Evolutionary conservation across 2,329 filamentous ascomycete genomes (phyloP).

Genomic region (Ophiostoma sp.): DNA sequence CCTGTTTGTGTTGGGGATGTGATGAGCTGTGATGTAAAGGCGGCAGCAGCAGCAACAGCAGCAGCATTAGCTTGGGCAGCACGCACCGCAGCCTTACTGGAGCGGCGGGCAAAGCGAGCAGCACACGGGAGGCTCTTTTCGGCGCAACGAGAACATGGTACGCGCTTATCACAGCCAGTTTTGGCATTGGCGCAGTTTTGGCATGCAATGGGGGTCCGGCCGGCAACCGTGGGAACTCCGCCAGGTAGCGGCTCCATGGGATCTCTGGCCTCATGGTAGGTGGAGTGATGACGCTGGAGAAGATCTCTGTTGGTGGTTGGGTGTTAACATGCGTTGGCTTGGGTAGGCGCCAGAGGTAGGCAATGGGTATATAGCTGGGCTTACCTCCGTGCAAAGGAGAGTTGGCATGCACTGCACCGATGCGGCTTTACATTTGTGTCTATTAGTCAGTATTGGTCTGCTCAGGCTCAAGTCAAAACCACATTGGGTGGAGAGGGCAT

Average conservation of each 20-base stretch:
- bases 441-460: slow-evolving; percentile 30
- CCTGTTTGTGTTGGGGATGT: slow-evolving; percentile 28
- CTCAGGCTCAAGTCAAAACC: background rate
- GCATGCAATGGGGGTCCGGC: slow-evolving; percentile 45
- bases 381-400: slow-evolving; percentile 48
- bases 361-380: slow-evolving; percentile 20
- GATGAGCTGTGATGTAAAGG: slow-evolving; percentile 29
- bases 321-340: background rate
- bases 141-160: slow-evolving; percentile 45
- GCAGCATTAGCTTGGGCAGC: slow-evolving; percentile 41
- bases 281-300: slow-evolving; percentile 46
- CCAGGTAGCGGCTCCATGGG: slow-evolving; percentile 43
- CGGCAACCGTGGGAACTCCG: slow-evolving; percentile 41
- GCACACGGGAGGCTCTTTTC: slow-evolving; percentile 47
- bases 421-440: slow-evolving; percentile 54
- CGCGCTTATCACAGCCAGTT: slow-evolving; percentile 47
- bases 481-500: slow-evolving; percentile 28
- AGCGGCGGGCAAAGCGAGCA: slow-evolving; percentile 47
- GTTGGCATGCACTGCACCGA: slow-evolving; percentile 44
- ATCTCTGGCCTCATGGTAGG: slow-evolving; percentile 48
- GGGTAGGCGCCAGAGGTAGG: background rate
- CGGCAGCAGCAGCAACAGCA: slow-evolving; percentile 30
- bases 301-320: slow-evolving; percentile 40
- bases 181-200: slow-evolving; percentile 47
- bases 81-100: slow-evolving; percentile 44